These are phyloP conservation scores for Dictyophora rubrovolvata DNA, from an alignment of 768 basidiomycete genomes.

Conservation along the genomic window DNA sequence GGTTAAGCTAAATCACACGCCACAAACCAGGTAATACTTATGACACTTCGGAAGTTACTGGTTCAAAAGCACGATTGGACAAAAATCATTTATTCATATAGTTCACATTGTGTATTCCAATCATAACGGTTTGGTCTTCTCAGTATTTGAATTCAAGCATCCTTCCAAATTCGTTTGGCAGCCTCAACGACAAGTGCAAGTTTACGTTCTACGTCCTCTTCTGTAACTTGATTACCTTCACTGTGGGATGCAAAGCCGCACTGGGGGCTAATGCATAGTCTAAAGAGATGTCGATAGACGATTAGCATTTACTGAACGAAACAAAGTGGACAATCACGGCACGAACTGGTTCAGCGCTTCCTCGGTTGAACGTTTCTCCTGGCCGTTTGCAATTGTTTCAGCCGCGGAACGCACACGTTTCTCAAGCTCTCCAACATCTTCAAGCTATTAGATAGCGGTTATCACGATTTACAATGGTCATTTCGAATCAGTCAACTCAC, in stretches of 20 bases:
- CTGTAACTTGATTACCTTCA: conserved; percentile 44
- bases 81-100: no score
- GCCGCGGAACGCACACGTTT: conserved; percentile 45
- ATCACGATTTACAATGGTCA: neutral
- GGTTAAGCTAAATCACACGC: no score
- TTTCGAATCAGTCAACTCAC: conserved; percentile 19
- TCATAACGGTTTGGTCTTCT: no score
- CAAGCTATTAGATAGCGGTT: conserved; percentile 30
- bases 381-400: conserved; percentile 34
- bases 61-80: no score
- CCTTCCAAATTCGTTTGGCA: conserved; percentile 38
- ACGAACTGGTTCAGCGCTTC: conserved; percentile 44
- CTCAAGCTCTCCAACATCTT: conserved; percentile 39
- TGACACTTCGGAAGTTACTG: no score
- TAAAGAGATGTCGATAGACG: conserved; percentile 13
- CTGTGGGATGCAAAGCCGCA: conserved; percentile 54
- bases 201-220: conserved; percentile 42
- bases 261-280: conserved; percentile 50
- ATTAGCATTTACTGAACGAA: neutral
- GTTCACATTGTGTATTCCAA: no score
- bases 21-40: no score
- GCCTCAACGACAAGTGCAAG: conserved; percentile 33
- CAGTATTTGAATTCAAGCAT: neutral
- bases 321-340: neutral
- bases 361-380: conserved; percentile 33